These are phyloP conservation scores for Nemophila menziesii DNA, from an alignment of 257 asterid species.

Conservation along the genomic window DNA sequence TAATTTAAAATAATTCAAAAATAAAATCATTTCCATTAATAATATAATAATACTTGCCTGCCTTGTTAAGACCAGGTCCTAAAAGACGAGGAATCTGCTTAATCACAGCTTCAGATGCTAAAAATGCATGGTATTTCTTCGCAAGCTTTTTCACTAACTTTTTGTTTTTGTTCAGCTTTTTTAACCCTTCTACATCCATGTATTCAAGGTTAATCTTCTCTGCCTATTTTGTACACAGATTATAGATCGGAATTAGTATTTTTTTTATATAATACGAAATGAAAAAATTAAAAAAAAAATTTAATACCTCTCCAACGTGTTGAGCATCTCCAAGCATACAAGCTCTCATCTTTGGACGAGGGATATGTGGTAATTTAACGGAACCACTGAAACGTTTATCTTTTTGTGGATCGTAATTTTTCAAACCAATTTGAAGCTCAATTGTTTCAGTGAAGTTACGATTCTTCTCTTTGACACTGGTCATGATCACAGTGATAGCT, in stretches of 20 bases:
- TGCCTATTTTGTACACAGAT: slow-evolving; percentile 11
- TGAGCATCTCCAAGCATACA: slow-evolving; percentile 7
- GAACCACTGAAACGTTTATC: slow-evolving; percentile 6
- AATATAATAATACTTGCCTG: slow-evolving; percentile 15
- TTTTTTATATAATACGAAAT: background rate
- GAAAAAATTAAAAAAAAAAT: background rate
- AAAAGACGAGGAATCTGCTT: slow-evolving; percentile 30
- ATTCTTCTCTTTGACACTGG: background rate
- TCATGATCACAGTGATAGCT: background rate
- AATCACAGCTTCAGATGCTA: slow-evolving; percentile 30
- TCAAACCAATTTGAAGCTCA: slow-evolving; percentile 4
- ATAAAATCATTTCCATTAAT: too few species aligned
- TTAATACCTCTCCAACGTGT: slow-evolving; percentile 1
- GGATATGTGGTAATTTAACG: slow-evolving; percentile 5
- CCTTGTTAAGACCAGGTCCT: slow-evolving; percentile 32
- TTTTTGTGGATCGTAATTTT: slow-evolving; percentile 4
- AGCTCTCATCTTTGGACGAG: slow-evolving; percentile 3
- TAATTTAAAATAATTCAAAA: background rate
- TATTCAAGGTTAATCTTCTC: slow-evolving; percentile 23
- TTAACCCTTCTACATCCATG: slow-evolving; percentile 26
- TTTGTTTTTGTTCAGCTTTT: slow-evolving; percentile 27
- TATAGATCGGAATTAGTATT: background rate
- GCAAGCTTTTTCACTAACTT: slow-evolving; percentile 28
- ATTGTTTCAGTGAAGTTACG: slow-evolving; percentile 1
- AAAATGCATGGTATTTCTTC: slow-evolving; percentile 28